Evolutionary conservation across 495 filamentous ascomycete genomes (phyloP).

Genomic region (Penicillium samsonianum): DNA sequence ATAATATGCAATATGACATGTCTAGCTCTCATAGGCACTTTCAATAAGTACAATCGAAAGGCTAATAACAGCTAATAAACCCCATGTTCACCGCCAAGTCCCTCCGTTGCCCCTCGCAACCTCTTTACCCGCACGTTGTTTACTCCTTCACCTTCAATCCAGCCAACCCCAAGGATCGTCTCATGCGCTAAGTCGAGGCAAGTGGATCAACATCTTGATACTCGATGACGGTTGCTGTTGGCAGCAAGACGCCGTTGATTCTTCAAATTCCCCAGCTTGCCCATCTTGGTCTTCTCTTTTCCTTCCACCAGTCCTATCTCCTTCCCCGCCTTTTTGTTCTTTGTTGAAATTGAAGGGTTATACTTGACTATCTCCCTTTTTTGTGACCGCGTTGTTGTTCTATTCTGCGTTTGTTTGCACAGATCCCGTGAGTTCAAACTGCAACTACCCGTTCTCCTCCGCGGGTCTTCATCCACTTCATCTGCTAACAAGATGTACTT

Average conservation of each 20-base stretch:
- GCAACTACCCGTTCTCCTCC: conserved; percentile 24
- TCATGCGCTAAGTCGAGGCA: conserved; percentile 32
- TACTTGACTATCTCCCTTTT: conserved; percentile 5
- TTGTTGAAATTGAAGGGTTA: conserved; percentile 10
- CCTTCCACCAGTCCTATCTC: conserved; percentile 15
- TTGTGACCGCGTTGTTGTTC: conserved; percentile 24
- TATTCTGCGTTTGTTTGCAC: conserved; percentile 23
- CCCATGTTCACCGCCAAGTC: conserved; percentile 27
- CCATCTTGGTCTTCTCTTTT: conserved; percentile 21
- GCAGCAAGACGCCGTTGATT: conserved; percentile 21
- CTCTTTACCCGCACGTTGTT: conserved; percentile 38
- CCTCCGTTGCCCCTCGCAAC: conserved; percentile 47
- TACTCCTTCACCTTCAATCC: conserved; percentile 33
- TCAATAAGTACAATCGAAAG: conserved; percentile 10
- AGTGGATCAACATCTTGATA: conserved; percentile 30
- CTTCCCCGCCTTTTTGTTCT: conserved; percentile 25
- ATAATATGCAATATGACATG: conserved; percentile 16
- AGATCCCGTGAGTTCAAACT: conserved; percentile 32
- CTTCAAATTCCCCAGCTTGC: conserved; percentile 38
- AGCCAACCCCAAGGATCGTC: conserved; percentile 34
- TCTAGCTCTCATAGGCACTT: conserved; percentile 4
- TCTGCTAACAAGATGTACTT: conserved; percentile 25
- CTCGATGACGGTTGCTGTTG: conserved; percentile 33
- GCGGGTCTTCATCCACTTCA: not conserved
- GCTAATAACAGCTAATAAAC: conserved; percentile 4